Evolutionary conservation across 192 early-diverging fungal species (phyloP).

Genomic region (Coemansia sp.): DNA sequence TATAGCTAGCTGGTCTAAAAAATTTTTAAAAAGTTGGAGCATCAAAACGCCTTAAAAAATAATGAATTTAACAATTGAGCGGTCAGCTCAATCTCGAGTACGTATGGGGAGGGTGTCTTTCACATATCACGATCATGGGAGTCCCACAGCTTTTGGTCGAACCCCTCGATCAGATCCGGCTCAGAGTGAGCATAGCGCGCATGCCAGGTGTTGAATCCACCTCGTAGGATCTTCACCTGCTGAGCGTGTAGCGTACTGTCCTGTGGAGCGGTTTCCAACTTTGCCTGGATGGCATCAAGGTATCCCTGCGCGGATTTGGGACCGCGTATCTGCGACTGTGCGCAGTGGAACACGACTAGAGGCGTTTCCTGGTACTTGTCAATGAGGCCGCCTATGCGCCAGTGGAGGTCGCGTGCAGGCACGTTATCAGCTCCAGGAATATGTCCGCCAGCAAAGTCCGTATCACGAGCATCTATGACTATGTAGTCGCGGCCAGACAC

Average conservation of each 20-base stretch:
- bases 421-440: constrained; percentile 77
- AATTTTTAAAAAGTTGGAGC: neutral
- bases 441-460: constrained; percentile 65
- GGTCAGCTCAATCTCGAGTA: neutral
- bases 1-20: neutral
- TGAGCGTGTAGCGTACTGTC: constrained; percentile 24
- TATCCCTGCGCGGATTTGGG: constrained; percentile 71
- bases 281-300: constrained; percentile 43
- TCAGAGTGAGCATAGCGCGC: constrained; percentile 54
- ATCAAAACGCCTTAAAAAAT: neutral
- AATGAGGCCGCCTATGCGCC: constrained; percentile 44
- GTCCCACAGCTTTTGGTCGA: constrained; percentile 55
- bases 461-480: constrained; percentile 72
- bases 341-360: constrained; percentile 80
- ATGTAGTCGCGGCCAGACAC: constrained; percentile 66
- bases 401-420: constrained; percentile 62
- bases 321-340: constrained; percentile 79
- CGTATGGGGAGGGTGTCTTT: neutral
- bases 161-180: constrained; percentile 60
- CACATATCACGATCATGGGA: neutral
- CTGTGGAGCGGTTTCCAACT: constrained; percentile 8
- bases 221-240: constrained; percentile 59
- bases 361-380: constrained; percentile 61
- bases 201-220: constrained; percentile 70
- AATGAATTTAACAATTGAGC: neutral